These are phyloP conservation scores for Citrus mangshanensis DNA, from an alignment of 345 rosid genomes.

Conservation along the genomic window DNA sequence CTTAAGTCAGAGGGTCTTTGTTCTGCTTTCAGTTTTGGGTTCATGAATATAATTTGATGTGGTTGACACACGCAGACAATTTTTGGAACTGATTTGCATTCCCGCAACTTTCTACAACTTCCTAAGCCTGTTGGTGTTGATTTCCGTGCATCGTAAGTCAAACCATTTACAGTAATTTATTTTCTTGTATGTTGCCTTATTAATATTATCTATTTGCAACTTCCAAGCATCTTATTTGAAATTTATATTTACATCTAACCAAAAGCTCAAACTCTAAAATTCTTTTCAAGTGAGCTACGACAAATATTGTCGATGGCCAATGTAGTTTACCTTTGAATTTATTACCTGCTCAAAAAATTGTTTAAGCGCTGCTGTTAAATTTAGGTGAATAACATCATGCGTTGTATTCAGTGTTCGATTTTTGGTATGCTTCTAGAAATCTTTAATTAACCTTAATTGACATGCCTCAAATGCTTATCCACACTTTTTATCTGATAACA, in stretches of 20 bases:
- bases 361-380: neutral
- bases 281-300: neutral
- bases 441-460: neutral
- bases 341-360: neutral
- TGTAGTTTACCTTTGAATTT: neutral
- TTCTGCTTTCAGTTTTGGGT: neutral
- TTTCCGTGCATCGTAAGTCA: conserved; percentile 89
- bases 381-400: neutral
- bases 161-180: neutral
- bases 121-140: conserved; percentile 93
- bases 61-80: conserved; percentile 57
- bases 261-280: neutral
- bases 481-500: neutral
- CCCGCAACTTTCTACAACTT: conserved; percentile 78
- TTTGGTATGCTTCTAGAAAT: neutral
- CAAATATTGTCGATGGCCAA: neutral
- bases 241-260: neutral
- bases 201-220: neutral
- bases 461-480: neutral
- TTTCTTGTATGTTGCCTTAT: neutral
- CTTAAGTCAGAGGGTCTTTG: neutral
- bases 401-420: neutral
- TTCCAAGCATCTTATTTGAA: neutral
- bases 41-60: conserved; percentile 4
- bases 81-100: conserved; percentile 84